phyloP scores from a whole-genome alignment of 192 early-diverging fungal species.

The Obelidium mucronatum region DNA sequence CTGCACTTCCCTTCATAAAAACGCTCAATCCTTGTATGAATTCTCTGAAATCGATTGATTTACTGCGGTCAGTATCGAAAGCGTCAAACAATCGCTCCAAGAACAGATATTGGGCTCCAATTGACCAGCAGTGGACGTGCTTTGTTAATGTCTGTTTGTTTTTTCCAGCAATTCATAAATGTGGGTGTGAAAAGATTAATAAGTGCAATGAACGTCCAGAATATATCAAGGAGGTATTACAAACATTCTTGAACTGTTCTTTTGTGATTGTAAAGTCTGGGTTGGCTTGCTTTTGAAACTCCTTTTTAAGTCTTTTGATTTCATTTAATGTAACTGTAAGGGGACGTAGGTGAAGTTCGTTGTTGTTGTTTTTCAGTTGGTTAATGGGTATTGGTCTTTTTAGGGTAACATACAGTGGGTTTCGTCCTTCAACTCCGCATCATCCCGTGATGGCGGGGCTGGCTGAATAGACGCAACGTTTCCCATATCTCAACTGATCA shows the following conservation, averaged over 20 bases:
- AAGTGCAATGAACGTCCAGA: too few relatives aligned
- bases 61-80: slow-evolving; percentile 74
- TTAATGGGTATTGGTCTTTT: too few relatives aligned
- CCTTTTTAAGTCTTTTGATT: slow-evolving; percentile 46
- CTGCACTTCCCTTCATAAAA: slow-evolving; percentile 79
- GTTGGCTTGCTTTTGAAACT: slow-evolving; percentile 51
- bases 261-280: slow-evolving; percentile 63
- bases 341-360: background rate
- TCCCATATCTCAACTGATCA: background rate
- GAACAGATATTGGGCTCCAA: slow-evolving; percentile 71
- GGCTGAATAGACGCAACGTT: background rate
- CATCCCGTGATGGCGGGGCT: background rate
- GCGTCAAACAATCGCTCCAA: slow-evolving; percentile 79
- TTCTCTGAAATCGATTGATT: slow-evolving; percentile 69
- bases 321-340: slow-evolving; percentile 46
- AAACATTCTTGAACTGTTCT: slow-evolving; percentile 73
- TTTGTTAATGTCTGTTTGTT: slow-evolving; percentile 56
- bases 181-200: background rate
- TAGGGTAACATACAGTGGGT: slow-evolving; percentile 30
- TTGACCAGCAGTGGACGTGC: slow-evolving; percentile 62
- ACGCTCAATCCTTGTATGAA: slow-evolving; percentile 69
- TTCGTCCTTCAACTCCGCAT: slow-evolving; percentile 11
- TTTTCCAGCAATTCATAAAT: background rate
- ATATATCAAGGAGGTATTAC: background rate
- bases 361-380: background rate